Base-by-base conservation (phyloP, 306 rosid species). In the Albizia julibrissin region DNA sequence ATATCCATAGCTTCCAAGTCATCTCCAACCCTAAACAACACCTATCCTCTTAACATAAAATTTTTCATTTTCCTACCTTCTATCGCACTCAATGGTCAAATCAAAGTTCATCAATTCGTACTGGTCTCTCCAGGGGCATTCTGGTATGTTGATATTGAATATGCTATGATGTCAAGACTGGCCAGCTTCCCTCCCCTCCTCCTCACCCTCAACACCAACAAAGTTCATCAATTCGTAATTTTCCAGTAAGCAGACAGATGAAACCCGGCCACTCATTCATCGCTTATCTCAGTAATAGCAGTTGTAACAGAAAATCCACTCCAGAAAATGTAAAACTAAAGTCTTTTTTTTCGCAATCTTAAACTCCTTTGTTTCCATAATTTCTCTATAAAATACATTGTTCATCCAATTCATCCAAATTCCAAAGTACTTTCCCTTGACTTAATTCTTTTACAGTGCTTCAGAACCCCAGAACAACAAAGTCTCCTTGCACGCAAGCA, bases 401-500 rank as follows among this genome's bases (percentile, higher is more conserved):
- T 24, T 44, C 37, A 77, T 49, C 54, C 34, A 44, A 61, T 59
- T 29, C 65, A n/a, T n/a, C 22, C 82, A 47, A 4, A 59, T 40
- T n/a, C 22, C 82, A 47, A 4, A 46, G 22, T 50, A 27, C 68
- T 14, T 58, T 18, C 59, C 52, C 37, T 77, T 29, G 1, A 29
- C 11, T 26, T 12, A 6, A 43, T 69, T n/a, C 9, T 69, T 21
- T 10, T 21, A 13, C 64, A 21, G 26, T 6, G 39, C 75, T 49
- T 16, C 43, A 75, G 52, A 62, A 80, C 68, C 42, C 73, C 65
- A 80, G 70, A 81, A 34, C 74, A 73, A 33, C 50, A 58, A 80
- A 12, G 49, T 43, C 16, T 58, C 37, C n/a, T 6, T 13, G 39
- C 22, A 44, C 56, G 24, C 31, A 11, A 44, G 12, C 58, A 29